Percentiles rank a stretch among this genome's conserved stretches.
Conservation (phyloP, 2,329 filamentous ascomycete genomes). For the Stachybotrys echinatus region DNA sequence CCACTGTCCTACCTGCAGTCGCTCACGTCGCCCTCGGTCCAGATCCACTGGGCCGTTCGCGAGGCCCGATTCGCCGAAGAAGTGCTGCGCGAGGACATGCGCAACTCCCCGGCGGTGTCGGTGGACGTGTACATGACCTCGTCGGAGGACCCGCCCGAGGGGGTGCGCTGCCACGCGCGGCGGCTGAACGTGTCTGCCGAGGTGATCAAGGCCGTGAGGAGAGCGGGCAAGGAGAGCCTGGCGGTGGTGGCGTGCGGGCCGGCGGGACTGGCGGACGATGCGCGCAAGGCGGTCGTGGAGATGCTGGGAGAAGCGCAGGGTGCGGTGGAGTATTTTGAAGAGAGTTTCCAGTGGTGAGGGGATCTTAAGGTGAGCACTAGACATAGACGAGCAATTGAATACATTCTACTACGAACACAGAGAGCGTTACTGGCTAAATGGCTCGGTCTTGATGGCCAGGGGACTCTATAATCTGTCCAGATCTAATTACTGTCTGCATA, state of each 20-base stretch:
- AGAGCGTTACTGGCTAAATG: too few species aligned
- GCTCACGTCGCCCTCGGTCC: conserved; percentile 20
- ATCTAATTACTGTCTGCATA: too few species aligned
- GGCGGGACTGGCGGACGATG: conserved; percentile 37
- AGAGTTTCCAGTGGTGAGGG: conserved; percentile 36
- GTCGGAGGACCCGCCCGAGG: conserved; percentile 4
- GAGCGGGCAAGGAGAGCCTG: conserved; percentile 17
- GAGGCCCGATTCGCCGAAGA: conserved; percentile 31
- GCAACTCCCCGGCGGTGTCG: conserved; percentile 19
- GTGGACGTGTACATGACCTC: conserved; percentile 32
- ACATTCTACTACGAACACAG: too few species aligned
- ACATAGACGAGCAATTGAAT: background rate
- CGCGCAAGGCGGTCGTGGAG: conserved; percentile 27
- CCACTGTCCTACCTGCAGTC: conserved; percentile 31
- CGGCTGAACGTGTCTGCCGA: conserved; percentile 28
- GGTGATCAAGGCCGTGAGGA: conserved; percentile 19
- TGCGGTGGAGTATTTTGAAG: conserved; percentile 35
- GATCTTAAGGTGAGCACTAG: background rate
- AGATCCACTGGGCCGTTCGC: conserved; percentile 38
- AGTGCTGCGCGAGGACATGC: conserved; percentile 26
- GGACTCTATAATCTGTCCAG: too few species aligned
- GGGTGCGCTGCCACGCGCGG: conserved; percentile 11
- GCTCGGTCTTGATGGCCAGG: too few species aligned
- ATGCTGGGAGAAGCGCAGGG: conserved; percentile 18
- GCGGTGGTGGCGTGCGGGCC: conserved; percentile 41